Base-by-base conservation (phyloP, 768 basidiomycete genomes). In the Scleroderma citrinum region DNA sequence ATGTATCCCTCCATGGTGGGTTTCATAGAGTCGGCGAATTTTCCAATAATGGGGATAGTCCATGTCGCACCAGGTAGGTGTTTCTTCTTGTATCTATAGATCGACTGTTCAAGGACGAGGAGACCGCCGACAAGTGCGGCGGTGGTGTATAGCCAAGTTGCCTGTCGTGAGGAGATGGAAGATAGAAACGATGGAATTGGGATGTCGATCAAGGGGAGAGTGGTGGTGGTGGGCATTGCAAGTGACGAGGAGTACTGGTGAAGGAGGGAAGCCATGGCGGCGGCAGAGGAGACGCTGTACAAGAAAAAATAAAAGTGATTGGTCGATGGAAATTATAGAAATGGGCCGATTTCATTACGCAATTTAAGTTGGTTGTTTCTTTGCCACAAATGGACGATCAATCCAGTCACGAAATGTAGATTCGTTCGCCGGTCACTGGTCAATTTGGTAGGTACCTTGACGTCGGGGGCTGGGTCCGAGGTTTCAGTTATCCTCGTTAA, bases 1-100 rank as follows among this genome's bases (percentile, higher is more conserved):
- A 85, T 87, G 74, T 99, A 99, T 36, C 80, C 80, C 63, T 94
- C 89, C 78, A 98, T 78, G 5, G 90, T 85, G 12, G 96, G 96
- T 56, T 85, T 80, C 72, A 95, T 72, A 5, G 91, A 94, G 63
- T 97, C 92, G 5, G 86, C 83, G 59, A 97, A 96, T 68, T 93
- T 93, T 49, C 96, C 96, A 48, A 99, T 97, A 60, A 99, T 60
- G n/a, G 96, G 96, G 55, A 96, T 93, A 12, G 92, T 96, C 93
- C 92, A 97, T 63, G 67, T 75, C 40, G 77, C 81, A 6, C 95
- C 95, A 0, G 95, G 93, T 7, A 97, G 78, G 58, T 87, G 80
- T 17, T 76, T 79, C 62, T 98, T 98, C 72, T 96, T 94, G 62
- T 77, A 78, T 31, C 95, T 76, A 68, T 95, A 99, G 17, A 93